A percentile compares a stretch with the other conserved stretches of the same genome.
These are phyloP conservation scores for Kodamaea sp. DNA, from an alignment of 1,139 yeast genomes.

Conservation along the genomic window DNA sequence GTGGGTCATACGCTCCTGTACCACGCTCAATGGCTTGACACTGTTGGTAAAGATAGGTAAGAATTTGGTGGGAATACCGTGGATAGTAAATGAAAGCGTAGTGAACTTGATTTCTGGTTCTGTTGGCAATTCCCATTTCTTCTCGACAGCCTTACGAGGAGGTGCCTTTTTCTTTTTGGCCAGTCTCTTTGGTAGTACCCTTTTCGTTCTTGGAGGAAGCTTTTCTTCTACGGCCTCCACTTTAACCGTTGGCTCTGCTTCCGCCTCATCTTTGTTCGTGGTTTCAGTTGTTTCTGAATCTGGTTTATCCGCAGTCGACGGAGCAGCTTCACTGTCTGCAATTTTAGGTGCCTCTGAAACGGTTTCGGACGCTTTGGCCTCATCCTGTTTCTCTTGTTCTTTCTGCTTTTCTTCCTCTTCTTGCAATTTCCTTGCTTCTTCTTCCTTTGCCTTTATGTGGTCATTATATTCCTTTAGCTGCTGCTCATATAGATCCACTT, in stretches of 20 bases:
- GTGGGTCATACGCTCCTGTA: constrained; percentile 60
- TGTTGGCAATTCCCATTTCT: constrained; percentile 28
- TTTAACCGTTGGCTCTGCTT: constrained; percentile 4
- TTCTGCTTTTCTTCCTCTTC: constrained; percentile 26
- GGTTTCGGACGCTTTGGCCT: constrained; percentile 20
- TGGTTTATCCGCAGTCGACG: constrained; percentile 9
- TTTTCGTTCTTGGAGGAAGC: constrained; percentile 19
- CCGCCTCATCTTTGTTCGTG: constrained; percentile 7
- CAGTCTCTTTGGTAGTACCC: constrained; percentile 23
- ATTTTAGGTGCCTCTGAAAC: constrained; percentile 21
- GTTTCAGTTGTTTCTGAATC: constrained; percentile 5
- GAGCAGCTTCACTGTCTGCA: constrained; percentile 21
- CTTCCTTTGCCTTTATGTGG: constrained; percentile 15
- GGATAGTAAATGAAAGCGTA: constrained; percentile 63
- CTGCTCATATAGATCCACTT: constrained; percentile 49
- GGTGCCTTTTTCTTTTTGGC: constrained; percentile 24
- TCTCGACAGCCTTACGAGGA: constrained; percentile 22
- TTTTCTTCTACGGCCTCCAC: too few relatives aligned
- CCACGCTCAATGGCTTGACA: constrained; percentile 57
- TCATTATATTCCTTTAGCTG: constrained; percentile 30
- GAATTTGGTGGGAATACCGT: constrained; percentile 64
- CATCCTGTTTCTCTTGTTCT: constrained; percentile 23
- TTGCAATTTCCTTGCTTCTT: constrained; percentile 24
- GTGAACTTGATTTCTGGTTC: constrained; percentile 53
- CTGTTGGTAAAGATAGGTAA: constrained; percentile 72